These are phyloP conservation scores for Astragalus membranaceus DNA, from an alignment of 306 rosid species.

Conservation along the genomic window DNA sequence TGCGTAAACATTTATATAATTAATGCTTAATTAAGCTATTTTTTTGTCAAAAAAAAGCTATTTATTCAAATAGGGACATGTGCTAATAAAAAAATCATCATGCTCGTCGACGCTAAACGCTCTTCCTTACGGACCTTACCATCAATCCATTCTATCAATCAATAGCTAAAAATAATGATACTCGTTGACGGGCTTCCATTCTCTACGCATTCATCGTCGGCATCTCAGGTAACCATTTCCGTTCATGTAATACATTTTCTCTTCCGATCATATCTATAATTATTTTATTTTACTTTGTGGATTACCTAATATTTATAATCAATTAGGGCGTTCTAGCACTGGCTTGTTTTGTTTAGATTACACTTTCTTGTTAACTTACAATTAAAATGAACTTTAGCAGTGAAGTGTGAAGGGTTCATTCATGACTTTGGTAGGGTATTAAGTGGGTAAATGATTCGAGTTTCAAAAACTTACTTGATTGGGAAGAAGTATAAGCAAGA, in stretches of 20 bases:
- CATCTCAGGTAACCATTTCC: conserved; percentile 29
- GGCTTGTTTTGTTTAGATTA: neutral
- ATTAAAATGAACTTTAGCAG: too few relatives aligned
- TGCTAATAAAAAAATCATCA: too few relatives aligned
- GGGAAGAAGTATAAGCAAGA: neutral
- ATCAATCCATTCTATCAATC: too few relatives aligned
- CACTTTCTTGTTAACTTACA: neutral
- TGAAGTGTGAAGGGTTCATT: neutral
- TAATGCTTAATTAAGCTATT: too few relatives aligned
- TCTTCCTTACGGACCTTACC: too few relatives aligned
- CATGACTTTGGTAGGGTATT: neutral
- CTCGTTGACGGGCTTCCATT: conserved; percentile 25
- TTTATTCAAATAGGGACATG: too few relatives aligned
- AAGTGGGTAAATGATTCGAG: neutral
- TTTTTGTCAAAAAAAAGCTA: too few relatives aligned
- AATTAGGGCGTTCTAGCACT: neutral
- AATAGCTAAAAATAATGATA: conserved; percentile 25
- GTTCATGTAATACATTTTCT: neutral
- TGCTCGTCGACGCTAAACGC: too few relatives aligned
- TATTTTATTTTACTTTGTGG: neutral
- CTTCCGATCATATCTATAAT: neutral
- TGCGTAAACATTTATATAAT: too few relatives aligned
- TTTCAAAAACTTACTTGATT: neutral
- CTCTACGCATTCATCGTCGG: conserved; percentile 20
- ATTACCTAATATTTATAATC: neutral